Evolutionary conservation across 257 asterid species (phyloP).

Genomic region (Solanum chilense): DNA sequence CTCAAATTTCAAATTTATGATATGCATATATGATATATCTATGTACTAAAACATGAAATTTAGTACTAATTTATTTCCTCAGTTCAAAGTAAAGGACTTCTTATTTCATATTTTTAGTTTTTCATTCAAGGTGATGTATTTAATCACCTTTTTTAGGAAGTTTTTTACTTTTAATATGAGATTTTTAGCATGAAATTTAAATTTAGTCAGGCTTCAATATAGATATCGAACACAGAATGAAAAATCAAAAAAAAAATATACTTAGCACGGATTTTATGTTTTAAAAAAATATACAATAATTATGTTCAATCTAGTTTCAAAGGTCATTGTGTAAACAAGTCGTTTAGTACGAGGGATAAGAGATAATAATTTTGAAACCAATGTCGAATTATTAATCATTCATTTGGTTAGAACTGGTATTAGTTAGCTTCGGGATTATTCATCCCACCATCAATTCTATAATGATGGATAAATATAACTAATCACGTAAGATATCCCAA

Average conservation of each 20-base stretch:
- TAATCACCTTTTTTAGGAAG: not conserved
- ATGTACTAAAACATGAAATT: not conserved
- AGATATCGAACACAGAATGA: fast-evolving
- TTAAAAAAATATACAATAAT: too few relatives aligned
- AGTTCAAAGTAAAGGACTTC: not conserved
- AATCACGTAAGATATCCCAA: fast-evolving
- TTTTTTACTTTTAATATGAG: fast-evolving
- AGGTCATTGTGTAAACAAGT: not conserved
- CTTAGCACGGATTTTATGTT: fast-evolving
- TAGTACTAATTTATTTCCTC: fast-evolving
- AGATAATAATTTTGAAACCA: not conserved
- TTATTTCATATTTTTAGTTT: not conserved
- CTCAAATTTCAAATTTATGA: not conserved
- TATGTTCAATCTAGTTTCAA: not conserved
- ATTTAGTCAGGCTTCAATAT: too few relatives aligned
- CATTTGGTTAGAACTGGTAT: not conserved
- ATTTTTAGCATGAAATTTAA: too few relatives aligned
- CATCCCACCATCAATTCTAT: not conserved
- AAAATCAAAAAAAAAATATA: too few relatives aligned
- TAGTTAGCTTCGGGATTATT: not conserved
- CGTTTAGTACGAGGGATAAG: not conserved
- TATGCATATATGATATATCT: not conserved
- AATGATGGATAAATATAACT: not conserved
- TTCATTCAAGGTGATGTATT: not conserved
- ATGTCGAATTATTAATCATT: not conserved